Evolutionary conservation across 73 alveolate genomes (phyloP), one percentile per base, ranked within the genome.

Genomic region (Symbiodinium natans): DNA sequence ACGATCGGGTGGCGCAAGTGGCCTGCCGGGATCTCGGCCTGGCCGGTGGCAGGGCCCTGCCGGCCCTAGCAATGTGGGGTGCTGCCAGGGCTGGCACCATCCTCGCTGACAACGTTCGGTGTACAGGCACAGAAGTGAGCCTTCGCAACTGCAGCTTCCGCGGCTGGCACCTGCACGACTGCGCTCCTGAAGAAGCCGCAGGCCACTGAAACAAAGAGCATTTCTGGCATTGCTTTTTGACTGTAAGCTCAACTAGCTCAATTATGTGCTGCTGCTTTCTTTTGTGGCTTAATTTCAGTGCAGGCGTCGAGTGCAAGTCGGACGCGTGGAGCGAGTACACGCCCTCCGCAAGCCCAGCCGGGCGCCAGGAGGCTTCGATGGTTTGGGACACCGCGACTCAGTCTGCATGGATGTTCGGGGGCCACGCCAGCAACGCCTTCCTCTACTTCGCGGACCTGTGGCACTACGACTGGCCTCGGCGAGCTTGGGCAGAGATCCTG

Each of bases 401-500:
- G 46, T 75, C 86, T 3, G 46, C 46, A 31, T 39, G 33, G 48
- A n/a, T 75, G 41, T 75, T 75, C 39, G 86, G 86, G 31, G 86
- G 86, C 33, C 86, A 75, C 86, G 86, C 86, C 86, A 75, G 86
- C 39, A 39, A 23, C 46, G 46, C 33, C 48, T 75, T 75, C 86
- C 86, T n/a, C 46, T 75, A 75, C 86, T 75, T 75, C 43, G 31
- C 33, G 41, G 86, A 75, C 86, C 86, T 75, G 34, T 75, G 46
- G 48, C 41, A 9, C 13, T 75, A 75, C 56, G 39, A 1, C 48
- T 5, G 46, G 46, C 29, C 29, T 33, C 25, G 42, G 9, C 46
- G 46, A 0, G 38, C 85, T 13, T 75, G 85, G 85, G 8, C 25
- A 21, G 42, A 29, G 38, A 25, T 75, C 46, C 2, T 29, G 46